Conservation (phyloP, 345 rosid genomes). For the Syzygium jambos region DNA sequence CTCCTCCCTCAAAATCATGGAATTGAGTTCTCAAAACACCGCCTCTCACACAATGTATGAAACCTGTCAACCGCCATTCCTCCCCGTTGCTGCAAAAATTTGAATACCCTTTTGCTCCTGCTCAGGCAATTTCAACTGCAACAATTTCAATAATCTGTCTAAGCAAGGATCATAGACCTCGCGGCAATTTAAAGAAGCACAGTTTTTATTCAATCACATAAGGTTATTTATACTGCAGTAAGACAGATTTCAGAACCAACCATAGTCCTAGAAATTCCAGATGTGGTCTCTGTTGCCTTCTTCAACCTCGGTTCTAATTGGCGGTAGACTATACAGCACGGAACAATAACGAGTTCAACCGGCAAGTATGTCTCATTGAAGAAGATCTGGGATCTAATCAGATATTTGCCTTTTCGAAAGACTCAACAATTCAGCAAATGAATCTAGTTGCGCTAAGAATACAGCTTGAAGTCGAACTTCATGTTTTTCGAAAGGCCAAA, state of each 20-base stretch:
- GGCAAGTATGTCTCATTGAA: rapidly evolving
- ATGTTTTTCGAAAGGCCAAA: not conserved
- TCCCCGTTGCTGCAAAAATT: not conserved
- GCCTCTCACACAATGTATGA: not conserved
- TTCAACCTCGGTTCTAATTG: not conserved
- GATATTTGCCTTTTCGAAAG: rapidly evolving
- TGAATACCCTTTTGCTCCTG: not conserved
- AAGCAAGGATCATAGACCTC: rapidly evolving
- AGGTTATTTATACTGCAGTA: not conserved
- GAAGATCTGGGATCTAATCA: not conserved
- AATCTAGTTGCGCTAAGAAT: not conserved
- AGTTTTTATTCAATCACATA: rapidly evolving
- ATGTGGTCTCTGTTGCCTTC: not conserved
- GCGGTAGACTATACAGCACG: not conserved
- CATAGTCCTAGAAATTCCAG: not conserved
- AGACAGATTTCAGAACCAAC: not conserved
- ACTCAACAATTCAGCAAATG: not conserved
- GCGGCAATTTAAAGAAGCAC: not conserved
- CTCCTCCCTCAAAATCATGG: not conserved
- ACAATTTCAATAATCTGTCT: not conserved
- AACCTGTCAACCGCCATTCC: not conserved
- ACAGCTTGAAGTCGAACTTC: not conserved
- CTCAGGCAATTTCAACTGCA: not conserved
- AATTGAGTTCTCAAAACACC: not conserved
- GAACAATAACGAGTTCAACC: rapidly evolving